These are phyloP conservation scores for Liquidambar formosana DNA, from an alignment of 164 flowering plant genomes.

Conservation along the genomic window DNA sequence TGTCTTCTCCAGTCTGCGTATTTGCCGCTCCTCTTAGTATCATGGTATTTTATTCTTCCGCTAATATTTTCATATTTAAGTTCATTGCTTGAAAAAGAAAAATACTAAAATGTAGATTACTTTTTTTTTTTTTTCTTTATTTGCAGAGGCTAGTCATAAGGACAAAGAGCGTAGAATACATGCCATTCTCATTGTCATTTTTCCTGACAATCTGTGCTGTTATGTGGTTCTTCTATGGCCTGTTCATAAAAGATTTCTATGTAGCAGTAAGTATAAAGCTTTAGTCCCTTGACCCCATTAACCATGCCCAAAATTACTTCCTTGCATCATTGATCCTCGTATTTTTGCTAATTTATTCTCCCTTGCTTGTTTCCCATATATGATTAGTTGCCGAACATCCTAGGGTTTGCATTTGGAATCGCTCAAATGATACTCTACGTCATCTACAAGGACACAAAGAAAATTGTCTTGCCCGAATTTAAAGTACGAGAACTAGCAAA, in stretches of 20 bases:
- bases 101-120: background rate
- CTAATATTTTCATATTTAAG: background rate
- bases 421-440: slow-evolving; percentile 63
- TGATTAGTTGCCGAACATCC: slow-evolving; percentile 54
- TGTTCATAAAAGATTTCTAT: slow-evolving; percentile 49
- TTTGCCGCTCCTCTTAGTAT: slow-evolving; percentile 77
- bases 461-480: slow-evolving; percentile 20
- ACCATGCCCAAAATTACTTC: too few relatives aligned
- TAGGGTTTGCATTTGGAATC: slow-evolving; percentile 63
- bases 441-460: slow-evolving; percentile 36
- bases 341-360: background rate
- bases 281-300: too few relatives aligned
- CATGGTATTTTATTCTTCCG: slow-evolving; percentile 39
- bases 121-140: background rate
- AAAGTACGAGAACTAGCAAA: slow-evolving; percentile 26
- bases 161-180: slow-evolving; percentile 74
- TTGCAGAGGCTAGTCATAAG: slow-evolving; percentile 66
- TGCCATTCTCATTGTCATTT: slow-evolving; percentile 71
- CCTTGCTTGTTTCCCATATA: background rate
- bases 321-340: too few relatives aligned
- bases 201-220: slow-evolving; percentile 62
- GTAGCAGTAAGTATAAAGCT: slow-evolving; percentile 53
- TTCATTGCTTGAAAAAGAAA: background rate
- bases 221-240: slow-evolving; percentile 79
- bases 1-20: slow-evolving; percentile 51